Evolutionary conservation across 192 early-diverging fungal genomes (phyloP), one percentile per base, ranked within the genome.

Genomic region (Funneliformis mosseae): DNA sequence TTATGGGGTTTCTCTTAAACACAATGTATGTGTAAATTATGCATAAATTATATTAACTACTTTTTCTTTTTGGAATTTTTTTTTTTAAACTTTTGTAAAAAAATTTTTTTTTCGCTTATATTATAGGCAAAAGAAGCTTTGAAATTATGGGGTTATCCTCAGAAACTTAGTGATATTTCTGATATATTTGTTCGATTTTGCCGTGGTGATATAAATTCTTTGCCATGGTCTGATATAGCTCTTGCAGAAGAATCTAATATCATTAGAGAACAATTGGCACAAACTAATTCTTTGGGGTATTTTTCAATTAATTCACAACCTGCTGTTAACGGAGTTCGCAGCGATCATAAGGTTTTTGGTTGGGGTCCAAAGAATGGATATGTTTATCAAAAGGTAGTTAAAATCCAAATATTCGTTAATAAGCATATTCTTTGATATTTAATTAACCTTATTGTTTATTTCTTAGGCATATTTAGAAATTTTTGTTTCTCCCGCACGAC

Each of bases 291-390:
- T 38, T 86, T 90, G 16, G 96, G 96, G 0, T 96, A 92, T 88
- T 89, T 97, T 83, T 95, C 97, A 7, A 94, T 99, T 83, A 98
- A 98, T 80, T 95, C 93, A 23, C 98, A 99, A 87, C 98, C 97
- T 62, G 94, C 97, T 42, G 92, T 99, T 43, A 96, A 99, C 83
- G 97, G 96, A 18, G 94, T 87, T 16, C 81, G 83, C 16, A 95
- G 94, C 64, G 83, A 88, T 45, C 92, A 99, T 80, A 82, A 86
- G 21, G 79, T 91, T 28, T 92, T 92, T 82, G 98, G 98, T 42
- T 99, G 98, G 98, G 98, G 98, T 25, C 98, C 98, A 61, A 94
- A 93, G 78, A 94, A 96, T 82, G 98, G 97, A 5, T 97, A 94
- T 80, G 93, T 98, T 0, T 99, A 96, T 88, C 97, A 99, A 86